Percentiles rank a stretch among this genome's conserved stretches.
Conservation (phyloP, 2,329 filamentous ascomycete genomes). For the Pezicula rhizophila region DNA sequence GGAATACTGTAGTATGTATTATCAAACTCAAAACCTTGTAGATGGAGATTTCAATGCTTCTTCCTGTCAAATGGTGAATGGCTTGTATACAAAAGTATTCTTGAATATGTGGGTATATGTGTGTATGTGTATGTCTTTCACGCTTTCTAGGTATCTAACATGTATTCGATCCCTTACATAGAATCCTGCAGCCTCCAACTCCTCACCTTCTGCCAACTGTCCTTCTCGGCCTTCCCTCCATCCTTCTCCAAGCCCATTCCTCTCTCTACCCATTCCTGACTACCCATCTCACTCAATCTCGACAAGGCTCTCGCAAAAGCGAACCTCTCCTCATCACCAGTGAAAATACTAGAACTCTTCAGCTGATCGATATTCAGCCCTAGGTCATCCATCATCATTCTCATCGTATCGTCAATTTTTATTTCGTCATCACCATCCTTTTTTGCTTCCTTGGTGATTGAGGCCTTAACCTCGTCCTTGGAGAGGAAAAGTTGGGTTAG, state of each 20-base stretch:
- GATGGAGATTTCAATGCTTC: too few species aligned
- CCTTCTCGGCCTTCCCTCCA: slow-evolving; percentile 37
- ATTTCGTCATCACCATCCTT: slow-evolving; percentile 29
- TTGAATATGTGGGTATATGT: too few species aligned
- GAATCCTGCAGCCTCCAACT: slow-evolving; percentile 43
- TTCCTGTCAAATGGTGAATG: too few species aligned
- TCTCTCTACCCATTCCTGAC: slow-evolving; percentile 87
- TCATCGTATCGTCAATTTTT: slow-evolving; percentile 61
- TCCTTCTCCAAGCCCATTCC: slow-evolving; percentile 45
- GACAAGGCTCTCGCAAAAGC: slow-evolving; percentile 88
- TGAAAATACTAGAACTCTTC: slow-evolving; percentile 82
- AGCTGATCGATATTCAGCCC: slow-evolving; percentile 79
- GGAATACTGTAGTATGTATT: too few species aligned
- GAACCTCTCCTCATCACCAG: slow-evolving; percentile 92
- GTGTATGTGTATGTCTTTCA: too few species aligned
- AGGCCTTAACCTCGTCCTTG: slow-evolving; percentile 58
- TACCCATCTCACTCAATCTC: slow-evolving; percentile 85
- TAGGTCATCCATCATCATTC: slow-evolving; percentile 79
- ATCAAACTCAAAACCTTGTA: too few species aligned
- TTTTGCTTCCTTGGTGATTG: slow-evolving; percentile 42
- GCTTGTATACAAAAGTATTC: too few species aligned
- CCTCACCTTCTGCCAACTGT: slow-evolving; percentile 41
- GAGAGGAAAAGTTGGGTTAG: slow-evolving; percentile 82
- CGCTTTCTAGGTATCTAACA: too few species aligned
- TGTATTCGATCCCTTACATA: slow-evolving; percentile 16